Evolutionary conservation across 2,329 filamentous ascomycete genomes (phyloP), one percentile per base, ranked within the genome.

Genomic region (Hymenoscyphus scutula): DNA sequence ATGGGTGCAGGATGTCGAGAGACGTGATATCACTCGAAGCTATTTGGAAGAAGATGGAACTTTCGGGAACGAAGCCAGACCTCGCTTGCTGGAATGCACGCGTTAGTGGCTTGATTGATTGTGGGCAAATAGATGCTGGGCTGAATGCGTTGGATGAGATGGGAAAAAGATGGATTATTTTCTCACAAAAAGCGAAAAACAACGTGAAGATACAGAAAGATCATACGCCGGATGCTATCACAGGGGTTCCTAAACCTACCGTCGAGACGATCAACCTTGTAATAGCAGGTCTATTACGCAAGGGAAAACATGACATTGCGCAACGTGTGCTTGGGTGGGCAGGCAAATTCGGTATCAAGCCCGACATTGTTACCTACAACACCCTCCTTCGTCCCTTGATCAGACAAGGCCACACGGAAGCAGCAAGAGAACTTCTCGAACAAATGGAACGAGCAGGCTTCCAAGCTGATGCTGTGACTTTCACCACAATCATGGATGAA

Each of bases 201-300:
- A 66, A 67, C 3, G 57, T 66, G 34, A 61, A 64, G 7, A 57
- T 68, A 7, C 30, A 61, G 27, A 59, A 72, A 53, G 41, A 71
- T 32, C 63, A 72, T 3, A 60, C 73, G 19, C 60, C 75, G 27
- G 75, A 76, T 15, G 64, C 66, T 45, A 45, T 71, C 4, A 60
- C 62, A 30, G 75, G 69, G 1, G 81, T 81, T 5, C 79, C 86
- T 6, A 80, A 84, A 65, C 90, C 89, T 1, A 82, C 77, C 13
- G 84, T 88, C 55, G 82, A 81, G 61, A 83, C 86, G 1, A 78
- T 95, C 75, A 94, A 95, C 71, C 84, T 88, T 7, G 86, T 85
- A 11, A 79, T 94, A 57, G 80, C 81, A n/a, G 86, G 84, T 2
- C 76, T 94, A 15, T 76, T 90, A 4, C 76, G 76, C 3, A 73